Evolutionary conservation across 768 basidiomycete species (phyloP).

Genomic region (Leucosporidium yakuticum): DNA sequence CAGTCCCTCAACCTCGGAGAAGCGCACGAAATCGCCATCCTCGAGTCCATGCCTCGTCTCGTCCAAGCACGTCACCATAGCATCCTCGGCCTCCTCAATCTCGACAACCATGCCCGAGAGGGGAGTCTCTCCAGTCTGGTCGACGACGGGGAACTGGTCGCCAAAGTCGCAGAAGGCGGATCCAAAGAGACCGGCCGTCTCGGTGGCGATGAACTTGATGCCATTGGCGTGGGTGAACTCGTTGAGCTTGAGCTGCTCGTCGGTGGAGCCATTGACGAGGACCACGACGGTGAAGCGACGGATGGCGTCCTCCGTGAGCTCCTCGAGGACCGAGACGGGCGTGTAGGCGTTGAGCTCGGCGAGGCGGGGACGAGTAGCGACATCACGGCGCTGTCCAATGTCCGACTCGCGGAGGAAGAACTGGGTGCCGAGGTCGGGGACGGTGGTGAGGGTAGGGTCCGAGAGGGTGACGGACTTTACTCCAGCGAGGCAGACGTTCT

Average conservation of each 20-base stretch:
- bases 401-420: conserved; percentile 89
- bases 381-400: conserved; percentile 78
- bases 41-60: conserved; percentile 98
- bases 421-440: conserved; percentile 94
- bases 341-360: conserved; percentile 95
- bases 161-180: conserved; percentile 97
- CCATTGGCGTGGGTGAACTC: conserved; percentile 87
- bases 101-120: conserved; percentile 92
- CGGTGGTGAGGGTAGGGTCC: conserved; percentile 78
- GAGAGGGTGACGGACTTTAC: conserved; percentile 95
- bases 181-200: conserved; percentile 88
- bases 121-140: conserved; percentile 95
- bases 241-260: conserved; percentile 88
- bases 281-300: conserved; percentile 72
- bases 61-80: conserved; percentile 91
- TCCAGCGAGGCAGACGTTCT: conserved; percentile 89
- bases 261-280: conserved; percentile 59
- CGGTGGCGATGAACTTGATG: conserved; percentile 83
- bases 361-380: conserved; percentile 76
- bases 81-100: conserved; percentile 82
- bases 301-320: conserved; percentile 73
- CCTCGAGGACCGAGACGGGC: conserved; percentile 80
- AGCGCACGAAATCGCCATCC: conserved; percentile 96
- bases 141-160: conserved; percentile 85
- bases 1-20: conserved; percentile 94